Evolutionary conservation across 2,329 filamentous ascomycete genomes (phyloP).

Genomic region (Teratosphaeria gauchensis): DNA sequence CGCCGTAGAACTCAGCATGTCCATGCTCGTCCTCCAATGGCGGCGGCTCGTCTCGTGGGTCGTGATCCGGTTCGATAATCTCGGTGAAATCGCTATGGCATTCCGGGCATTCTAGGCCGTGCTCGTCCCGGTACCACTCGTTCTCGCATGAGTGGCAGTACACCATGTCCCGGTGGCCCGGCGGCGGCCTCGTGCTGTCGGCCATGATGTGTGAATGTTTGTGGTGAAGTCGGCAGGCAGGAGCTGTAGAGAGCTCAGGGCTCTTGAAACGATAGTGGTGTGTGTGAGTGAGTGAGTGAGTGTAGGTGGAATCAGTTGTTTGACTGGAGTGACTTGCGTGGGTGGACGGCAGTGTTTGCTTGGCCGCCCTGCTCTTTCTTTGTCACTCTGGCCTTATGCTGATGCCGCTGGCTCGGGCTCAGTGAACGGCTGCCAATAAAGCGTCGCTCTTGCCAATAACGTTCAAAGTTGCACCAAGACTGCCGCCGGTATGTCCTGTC

Average conservation of each 20-base stretch:
- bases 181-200: constrained; percentile 1
- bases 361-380: not conserved
- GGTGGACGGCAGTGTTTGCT: not conserved
- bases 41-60: constrained; percentile 46
- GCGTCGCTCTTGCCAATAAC: not conserved
- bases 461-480: no score
- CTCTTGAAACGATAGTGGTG: not conserved
- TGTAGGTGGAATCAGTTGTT: not conserved
- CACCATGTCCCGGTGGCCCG: constrained; percentile 55
- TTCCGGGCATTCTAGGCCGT: constrained; percentile 62
- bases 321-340: not conserved
- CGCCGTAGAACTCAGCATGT: constrained; percentile 21
- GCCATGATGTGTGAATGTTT: not conserved
- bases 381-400: not conserved
- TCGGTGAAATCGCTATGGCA: constrained; percentile 75
- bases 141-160: constrained; percentile 74
- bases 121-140: constrained; percentile 70
- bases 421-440: no score
- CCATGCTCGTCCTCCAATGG: constrained; percentile 5
- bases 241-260: not conserved
- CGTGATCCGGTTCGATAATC: constrained; percentile 54
- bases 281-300: not conserved
- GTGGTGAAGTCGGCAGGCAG: not conserved
- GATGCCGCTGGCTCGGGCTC: not conserved
- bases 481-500: no score